Base-by-base conservation (phyloP, 2,329 filamentous ascomycete genomes). In the Emericellopsis cladophorae region DNA sequence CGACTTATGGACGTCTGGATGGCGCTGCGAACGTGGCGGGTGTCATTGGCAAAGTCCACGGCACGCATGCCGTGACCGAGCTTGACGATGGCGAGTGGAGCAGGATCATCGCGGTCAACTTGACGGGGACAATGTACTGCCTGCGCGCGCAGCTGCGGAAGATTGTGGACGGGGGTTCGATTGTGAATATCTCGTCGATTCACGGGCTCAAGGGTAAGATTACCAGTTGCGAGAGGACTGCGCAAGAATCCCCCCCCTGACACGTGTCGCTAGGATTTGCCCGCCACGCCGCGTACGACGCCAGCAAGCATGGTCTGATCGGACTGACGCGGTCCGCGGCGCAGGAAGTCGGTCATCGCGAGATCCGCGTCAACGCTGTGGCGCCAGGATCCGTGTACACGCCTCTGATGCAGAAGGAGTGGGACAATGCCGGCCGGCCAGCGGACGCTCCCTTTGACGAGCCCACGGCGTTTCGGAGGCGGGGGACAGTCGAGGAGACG, bases 121-220 rank as follows among this genome's bases (percentile, higher is more conserved):
- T 70, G 37, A 69, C 65, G 2, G 66, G 67, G 2, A 62, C 59
- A 35, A 69, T 70, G 65, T 67, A 68, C 49, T 69, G 66, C 46
- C 45, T 70, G 46, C 58, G 66, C 31, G 64, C 64, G 8, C 51
- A 65, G 51, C 55, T 68, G 34, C 52, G 52, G 31, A 61, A 62
- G 33, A 63, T 76, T 37, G 59, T 59, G 2, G 57, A 66, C n/a
- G 65, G 67, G 1, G 72, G 71, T 1, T 73, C 71, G 46, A 76
- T 79, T 49, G 74, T 79, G 43, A 77, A 74, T 50, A 61, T 70
- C 23, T 62, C 66, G n/a, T 72, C 66, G 31, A 67, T 75, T 36
- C 64, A 70, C 31, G 71, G 71, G 31, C 47, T 56, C 9, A 54
- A 61, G 18, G 54, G 56, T 48, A 51, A 36, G 38, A 37, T 37